A percentile compares a stretch with the other conserved stretches of the same genome.
These are phyloP conservation scores for Yarrowia keelungensis DNA, from an alignment of 805 yeast genomes.

Conservation along the genomic window DNA sequence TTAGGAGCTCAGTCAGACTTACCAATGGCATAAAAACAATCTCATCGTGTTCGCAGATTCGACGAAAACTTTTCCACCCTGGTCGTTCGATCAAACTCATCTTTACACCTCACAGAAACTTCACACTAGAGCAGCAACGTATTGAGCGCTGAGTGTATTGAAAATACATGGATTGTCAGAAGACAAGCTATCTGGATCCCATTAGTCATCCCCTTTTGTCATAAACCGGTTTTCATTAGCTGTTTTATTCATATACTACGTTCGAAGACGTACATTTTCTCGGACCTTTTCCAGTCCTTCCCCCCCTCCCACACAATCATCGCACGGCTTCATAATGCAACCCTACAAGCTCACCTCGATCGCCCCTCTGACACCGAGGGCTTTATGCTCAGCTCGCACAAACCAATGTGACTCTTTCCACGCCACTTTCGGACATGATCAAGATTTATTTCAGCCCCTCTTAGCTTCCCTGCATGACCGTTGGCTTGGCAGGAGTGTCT, in stretches of 20 bases:
- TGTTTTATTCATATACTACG: too few species aligned
- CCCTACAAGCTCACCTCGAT: constrained; percentile 3
- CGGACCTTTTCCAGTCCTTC: background rate
- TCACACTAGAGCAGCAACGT: background rate
- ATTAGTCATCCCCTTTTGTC: too few species aligned
- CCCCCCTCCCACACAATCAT: background rate
- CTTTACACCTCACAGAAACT: background rate
- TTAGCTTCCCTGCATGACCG: constrained; percentile 6
- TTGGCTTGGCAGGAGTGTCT: background rate
- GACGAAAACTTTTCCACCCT: background rate
- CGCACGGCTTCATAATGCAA: background rate
- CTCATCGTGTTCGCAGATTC: too few species aligned
- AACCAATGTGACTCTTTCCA: background rate
- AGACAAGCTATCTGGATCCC: too few species aligned
- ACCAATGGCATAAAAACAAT: too few species aligned
- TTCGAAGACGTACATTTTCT: background rate
- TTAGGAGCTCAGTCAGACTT: too few species aligned
- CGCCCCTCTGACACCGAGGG: background rate
- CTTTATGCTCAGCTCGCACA: background rate
- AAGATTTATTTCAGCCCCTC: background rate
- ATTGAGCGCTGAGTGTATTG: background rate
- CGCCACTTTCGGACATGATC: background rate
- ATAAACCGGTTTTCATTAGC: too few species aligned
- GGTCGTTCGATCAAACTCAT: background rate
- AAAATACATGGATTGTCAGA: too few species aligned